Evolutionary conservation across 2,329 filamentous ascomycete genomes (phyloP), one percentile per base, ranked within the genome.

Genomic region (Alternaria viburni): DNA sequence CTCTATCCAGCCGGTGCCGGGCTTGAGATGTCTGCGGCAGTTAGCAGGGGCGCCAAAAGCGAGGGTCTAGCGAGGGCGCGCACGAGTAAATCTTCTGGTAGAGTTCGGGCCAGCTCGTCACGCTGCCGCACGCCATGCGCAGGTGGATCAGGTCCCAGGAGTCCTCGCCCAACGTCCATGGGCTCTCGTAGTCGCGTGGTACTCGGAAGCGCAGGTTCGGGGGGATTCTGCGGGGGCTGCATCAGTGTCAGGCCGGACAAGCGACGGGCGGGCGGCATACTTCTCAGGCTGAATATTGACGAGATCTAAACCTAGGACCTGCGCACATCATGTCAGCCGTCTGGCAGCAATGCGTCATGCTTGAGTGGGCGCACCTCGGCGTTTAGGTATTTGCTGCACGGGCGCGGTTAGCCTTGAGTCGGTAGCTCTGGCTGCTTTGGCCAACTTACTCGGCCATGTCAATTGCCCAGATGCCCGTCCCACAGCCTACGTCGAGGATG

Each of bases 391-490:
- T 84, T 84, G 71, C 82, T 86, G 74, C 65, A 66, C 64, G 54
- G 56, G 47, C 59, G 19, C 21, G 54, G 71, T 80, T 78, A 80
- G 77, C 76, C 55, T 62, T 43, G 64, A 45, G 57, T 8, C 32
- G 52, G 62, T 57, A 57, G 21, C 44, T 44, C 47, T 52, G 67
- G 67, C 46, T 62, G 70, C 60, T 62, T 68, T 64, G 65, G 52
- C 61, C 57, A 72, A 81, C 88, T 82, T 83, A 93, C 87, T 91
- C 89, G 66, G 91, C 91, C 81, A 97, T 91, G 69, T 95, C 91
- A 71, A 96, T 92, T 44, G 91, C 88, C 95, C 95, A 98, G 65
- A 97, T 95, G 43, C 93, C 93, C 1, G 93, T 97, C 19, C 94
- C 95, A 67, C 91, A 94, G 45, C 93, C 95, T 57, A 97, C 74